These are phyloP conservation scores for Dryas alaskensis DNA, from an alignment of 306 rosid genomes.

Conservation along the genomic window DNA sequence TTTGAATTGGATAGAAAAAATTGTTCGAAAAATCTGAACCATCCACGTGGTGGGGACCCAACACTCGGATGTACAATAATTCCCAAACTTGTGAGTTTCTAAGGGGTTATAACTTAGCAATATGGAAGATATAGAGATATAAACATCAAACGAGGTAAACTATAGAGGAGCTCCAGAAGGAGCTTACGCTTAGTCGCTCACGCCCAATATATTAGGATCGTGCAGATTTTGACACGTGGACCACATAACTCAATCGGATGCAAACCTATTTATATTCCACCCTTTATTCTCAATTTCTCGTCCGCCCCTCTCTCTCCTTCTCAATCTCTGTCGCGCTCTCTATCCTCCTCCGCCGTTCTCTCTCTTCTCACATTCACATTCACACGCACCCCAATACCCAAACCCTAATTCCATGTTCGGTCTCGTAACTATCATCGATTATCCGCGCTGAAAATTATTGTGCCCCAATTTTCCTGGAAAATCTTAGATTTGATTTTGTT, in stretches of 20 bases:
- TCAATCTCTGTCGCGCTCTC: slow-evolving; percentile 19
- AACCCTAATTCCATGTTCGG: slow-evolving; percentile 17
- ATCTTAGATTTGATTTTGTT: slow-evolving; percentile 16
- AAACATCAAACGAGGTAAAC: background rate
- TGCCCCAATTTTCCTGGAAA: background rate
- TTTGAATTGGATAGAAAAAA: too few relatives aligned
- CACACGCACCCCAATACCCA: slow-evolving; percentile 34
- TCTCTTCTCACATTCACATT: background rate
- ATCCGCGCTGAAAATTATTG: slow-evolving; percentile 3
- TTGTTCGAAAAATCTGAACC: too few relatives aligned
- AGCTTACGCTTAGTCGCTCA: background rate
- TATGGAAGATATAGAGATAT: too few relatives aligned
- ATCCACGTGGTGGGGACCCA: too few relatives aligned
- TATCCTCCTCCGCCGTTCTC: slow-evolving; percentile 2
- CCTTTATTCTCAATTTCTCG: slow-evolving; percentile 62
- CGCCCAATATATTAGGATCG: slow-evolving; percentile 15
- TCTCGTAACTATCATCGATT: background rate
- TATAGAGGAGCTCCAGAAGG: too few relatives aligned
- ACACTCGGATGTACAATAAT: too few relatives aligned
- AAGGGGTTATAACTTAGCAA: too few relatives aligned
- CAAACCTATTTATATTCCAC: slow-evolving; percentile 99
- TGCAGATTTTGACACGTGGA: slow-evolving; percentile 68
- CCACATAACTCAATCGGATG: slow-evolving; percentile 62
- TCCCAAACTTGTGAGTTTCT: too few relatives aligned
- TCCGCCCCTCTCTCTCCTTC: slow-evolving; percentile 43